phyloP scores from a whole-genome alignment of 257 asterid species.

The Scutellaria minor region DNA sequence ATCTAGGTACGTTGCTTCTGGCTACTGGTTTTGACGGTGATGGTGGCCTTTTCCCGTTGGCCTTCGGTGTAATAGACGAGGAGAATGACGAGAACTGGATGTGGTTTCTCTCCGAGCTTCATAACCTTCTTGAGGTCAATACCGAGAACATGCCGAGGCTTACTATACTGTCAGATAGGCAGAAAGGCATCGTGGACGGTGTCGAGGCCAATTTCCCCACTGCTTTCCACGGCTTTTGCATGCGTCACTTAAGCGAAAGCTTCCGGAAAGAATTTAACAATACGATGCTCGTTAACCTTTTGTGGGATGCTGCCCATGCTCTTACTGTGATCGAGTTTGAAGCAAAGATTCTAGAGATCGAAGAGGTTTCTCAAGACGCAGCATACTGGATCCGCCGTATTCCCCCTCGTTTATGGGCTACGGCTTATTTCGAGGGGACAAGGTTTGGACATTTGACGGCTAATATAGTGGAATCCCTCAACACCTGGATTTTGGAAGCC shows the following conservation, averaged over 20 bases:
- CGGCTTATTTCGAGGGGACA: constrained; percentile 83
- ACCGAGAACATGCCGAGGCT: constrained; percentile 97
- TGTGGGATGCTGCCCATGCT: constrained; percentile 93
- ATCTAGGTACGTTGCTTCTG: constrained; percentile 82
- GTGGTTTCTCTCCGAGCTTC: constrained; percentile 99
- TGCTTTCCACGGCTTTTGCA: constrained; percentile 91
- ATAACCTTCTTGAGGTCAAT: constrained; percentile 77
- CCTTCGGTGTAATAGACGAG: constrained; percentile 95
- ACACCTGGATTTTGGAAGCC: constrained; percentile 83
- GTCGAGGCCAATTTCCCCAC: constrained; percentile 92
- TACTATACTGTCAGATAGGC: constrained; percentile 89
- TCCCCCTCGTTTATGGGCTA: constrained; percentile 89
- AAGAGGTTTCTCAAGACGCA: constrained; percentile 89
- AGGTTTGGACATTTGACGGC: constrained; percentile 92
- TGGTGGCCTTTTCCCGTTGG: constrained; percentile 88
- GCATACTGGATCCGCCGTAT: constrained; percentile 84
- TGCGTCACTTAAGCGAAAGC: constrained; percentile 91
- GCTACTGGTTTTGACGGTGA: constrained; percentile 98
- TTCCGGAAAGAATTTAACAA: constrained; percentile 90
- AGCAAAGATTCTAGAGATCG: constrained; percentile 75
- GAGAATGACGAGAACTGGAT: constrained; percentile 93
- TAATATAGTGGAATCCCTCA: constrained; percentile 67
- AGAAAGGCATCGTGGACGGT: constrained; percentile 79
- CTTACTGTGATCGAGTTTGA: constrained; percentile 78
- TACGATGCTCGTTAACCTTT: constrained; percentile 76